phyloP scores from a whole-genome alignment of 129 eudicot species.

The Flaveria bidentis region DNA sequence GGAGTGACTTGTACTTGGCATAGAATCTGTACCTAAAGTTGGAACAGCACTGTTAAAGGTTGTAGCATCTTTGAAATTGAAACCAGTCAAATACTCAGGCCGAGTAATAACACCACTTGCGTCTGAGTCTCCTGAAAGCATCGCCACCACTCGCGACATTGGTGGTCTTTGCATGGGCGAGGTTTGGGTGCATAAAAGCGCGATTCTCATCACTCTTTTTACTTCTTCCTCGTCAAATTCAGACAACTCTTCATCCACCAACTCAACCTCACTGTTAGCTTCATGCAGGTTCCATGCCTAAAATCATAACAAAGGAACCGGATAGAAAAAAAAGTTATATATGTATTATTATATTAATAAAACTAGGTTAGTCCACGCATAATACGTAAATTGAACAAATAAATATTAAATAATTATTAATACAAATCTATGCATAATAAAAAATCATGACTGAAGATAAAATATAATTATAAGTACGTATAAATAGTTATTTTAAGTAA shows the following conservation, averaged over 20 bases:
- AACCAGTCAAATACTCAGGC: slow-evolving; percentile 64
- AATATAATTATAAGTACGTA: no score
- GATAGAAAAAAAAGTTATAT: neutral
- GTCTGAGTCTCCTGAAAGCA: slow-evolving; percentile 74
- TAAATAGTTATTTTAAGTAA: no score
- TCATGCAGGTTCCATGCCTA: slow-evolving; percentile 87
- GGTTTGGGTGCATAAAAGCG: slow-evolving; percentile 77
- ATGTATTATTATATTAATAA: no score
- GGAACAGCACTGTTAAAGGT: slow-evolving; percentile 34
- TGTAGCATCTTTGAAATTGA: slow-evolving; percentile 51
- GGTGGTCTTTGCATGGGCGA: slow-evolving; percentile 64
- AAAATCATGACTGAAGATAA: no score
- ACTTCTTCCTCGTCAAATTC: slow-evolving; percentile 52
- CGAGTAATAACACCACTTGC: slow-evolving; percentile 45
- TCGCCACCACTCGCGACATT: slow-evolving; percentile 83
- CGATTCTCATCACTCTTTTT: slow-evolving; percentile 48
- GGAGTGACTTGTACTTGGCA: slow-evolving; percentile 6
- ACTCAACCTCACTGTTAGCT: slow-evolving; percentile 47
- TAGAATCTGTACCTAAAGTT: slow-evolving; percentile 3
- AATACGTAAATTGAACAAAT: no score
- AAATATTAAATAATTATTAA: no score
- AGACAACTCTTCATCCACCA: slow-evolving; percentile 50
- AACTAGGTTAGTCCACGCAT: no score
- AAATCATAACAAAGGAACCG: neutral
- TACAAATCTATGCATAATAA: no score